Conservation (phyloP, 2,329 filamentous ascomycete species). For the Venturia carpophila region DNA sequence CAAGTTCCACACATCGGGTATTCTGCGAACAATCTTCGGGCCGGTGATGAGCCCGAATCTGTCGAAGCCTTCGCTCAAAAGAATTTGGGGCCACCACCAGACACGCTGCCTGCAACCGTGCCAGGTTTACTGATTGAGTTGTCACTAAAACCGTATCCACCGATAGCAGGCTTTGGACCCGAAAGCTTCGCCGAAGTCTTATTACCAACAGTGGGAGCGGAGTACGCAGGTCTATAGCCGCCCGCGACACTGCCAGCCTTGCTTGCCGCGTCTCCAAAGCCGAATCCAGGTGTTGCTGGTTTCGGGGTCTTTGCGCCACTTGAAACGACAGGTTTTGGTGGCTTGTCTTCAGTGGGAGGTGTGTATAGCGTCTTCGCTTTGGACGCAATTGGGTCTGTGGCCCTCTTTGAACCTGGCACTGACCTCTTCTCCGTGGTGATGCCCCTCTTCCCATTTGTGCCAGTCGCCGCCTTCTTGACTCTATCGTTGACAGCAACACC, state of each 20-base stretch:
- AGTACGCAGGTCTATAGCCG: not conserved
- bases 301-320: not conserved
- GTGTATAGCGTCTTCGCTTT: not conserved
- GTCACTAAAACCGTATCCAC: not conserved
- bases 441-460: constrained; percentile 7
- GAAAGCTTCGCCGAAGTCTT: not conserved
- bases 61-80: not conserved
- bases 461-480: not conserved
- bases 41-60: not conserved
- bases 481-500: not conserved
- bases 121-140: not conserved
- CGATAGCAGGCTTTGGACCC: constrained; percentile 8
- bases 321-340: not conserved
- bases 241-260: constrained; percentile 13
- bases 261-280: constrained; percentile 8
- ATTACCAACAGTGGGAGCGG: not conserved
- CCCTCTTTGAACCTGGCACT: not conserved
- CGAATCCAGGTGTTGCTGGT: constrained; percentile 5
- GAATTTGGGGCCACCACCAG: constrained; percentile 3
- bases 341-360: not conserved
- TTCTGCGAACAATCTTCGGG: not conserved
- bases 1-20: not conserved
- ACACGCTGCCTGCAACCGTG: not conserved
- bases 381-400: not conserved
- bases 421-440: not conserved